phyloP scores from a whole-genome alignment of 2,329 filamentous ascomycete species.

The Penicillium vulpinum region DNA sequence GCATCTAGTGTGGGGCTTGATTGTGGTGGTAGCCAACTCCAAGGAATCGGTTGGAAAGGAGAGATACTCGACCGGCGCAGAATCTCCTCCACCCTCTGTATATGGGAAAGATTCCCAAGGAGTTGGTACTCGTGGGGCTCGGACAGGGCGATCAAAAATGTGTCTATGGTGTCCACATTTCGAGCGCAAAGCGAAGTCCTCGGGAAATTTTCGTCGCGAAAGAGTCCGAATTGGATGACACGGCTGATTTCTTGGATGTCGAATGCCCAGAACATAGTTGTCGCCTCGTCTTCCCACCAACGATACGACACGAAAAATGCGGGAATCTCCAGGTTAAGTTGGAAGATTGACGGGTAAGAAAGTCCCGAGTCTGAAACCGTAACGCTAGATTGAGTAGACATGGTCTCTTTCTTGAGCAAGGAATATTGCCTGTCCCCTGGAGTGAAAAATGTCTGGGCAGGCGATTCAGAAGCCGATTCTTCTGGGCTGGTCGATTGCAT shows the following conservation, averaged over 20 bases:
- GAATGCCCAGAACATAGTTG: constrained; percentile 41
- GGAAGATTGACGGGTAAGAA: constrained; percentile 35
- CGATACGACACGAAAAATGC: constrained; percentile 35
- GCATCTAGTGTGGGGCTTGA: constrained; percentile 23
- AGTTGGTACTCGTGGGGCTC: constrained; percentile 29
- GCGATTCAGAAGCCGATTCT: constrained; percentile 10
- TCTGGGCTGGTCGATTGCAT: constrained; percentile 20
- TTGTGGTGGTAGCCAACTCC: constrained; percentile 40
- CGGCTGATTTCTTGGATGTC: constrained; percentile 39
- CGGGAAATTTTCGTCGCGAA: constrained; percentile 36
- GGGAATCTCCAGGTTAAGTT: constrained; percentile 32
- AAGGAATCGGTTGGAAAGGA: constrained; percentile 26
- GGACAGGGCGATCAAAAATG: constrained; percentile 33
- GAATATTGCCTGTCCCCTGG: neutral
- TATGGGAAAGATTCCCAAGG: constrained; percentile 33
- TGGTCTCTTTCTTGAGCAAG: neutral
- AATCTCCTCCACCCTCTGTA: constrained; percentile 44
- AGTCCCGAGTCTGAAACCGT: constrained; percentile 14
- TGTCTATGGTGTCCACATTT: constrained; percentile 34
- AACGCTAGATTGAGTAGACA: constrained; percentile 7
- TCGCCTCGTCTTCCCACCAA: constrained; percentile 46
- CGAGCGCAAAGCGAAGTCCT: constrained; percentile 37
- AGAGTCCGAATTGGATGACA: constrained; percentile 42
- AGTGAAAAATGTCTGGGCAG: constrained; percentile 3
- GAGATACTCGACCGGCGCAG: constrained; percentile 33